Base-by-base conservation (phyloP, 192 early-diverging fungal species). In the Coemansia sp. region DNA sequence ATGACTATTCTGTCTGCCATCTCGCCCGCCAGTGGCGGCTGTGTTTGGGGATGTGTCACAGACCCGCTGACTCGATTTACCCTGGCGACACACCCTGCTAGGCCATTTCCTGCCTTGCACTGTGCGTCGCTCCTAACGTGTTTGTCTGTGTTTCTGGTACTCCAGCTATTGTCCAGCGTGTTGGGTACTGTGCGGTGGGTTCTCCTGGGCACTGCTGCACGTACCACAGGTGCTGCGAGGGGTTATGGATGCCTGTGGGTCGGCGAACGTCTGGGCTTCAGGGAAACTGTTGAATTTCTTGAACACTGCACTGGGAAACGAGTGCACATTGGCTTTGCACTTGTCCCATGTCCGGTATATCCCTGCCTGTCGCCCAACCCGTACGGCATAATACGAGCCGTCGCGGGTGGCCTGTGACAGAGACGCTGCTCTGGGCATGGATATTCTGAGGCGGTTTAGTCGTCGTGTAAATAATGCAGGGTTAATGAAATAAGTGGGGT, bases 241-340 rank as follows among this genome's bases (percentile, higher is more conserved):
- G 0, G 7, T 19, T 62, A 57, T 2, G 0, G 54, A 16, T 4
- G 54, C 33, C 7, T 57, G 11, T 10, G 54, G 67, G 14, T 68
- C 59, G n/a, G 84, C 73, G 78, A 89, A 89, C 2, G 62, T 51
- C 10, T 79, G 68, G 4, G 92, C 92, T 11, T 90, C 88, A n/a
- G 69, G 68, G 4, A 44, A 31, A 9, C 72, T 78, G 6, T 63
- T 63, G 68, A 92, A 93, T 72, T 85, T 85, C 73, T 90, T 92
- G 71, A 74, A 91, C 57, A 69, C 63, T 34, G 89, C 89, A 31
- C 87, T 78, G 13, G 81, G 66, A 46, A 79, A 89, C 0, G 84
- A 79, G 24, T 77, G 69, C 5, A 87, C 79, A 37, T 87, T 70
- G 24, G 73, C 65, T 44, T 90, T 74, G 69, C 91, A 92, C 50